A percentile compares a stretch with the other conserved stretches of the same genome.
These are phyloP conservation scores for Sphagnum magellanicum DNA, from an alignment of 228 moss, liverwort and hornwort genomes.

Conservation along the genomic window DNA sequence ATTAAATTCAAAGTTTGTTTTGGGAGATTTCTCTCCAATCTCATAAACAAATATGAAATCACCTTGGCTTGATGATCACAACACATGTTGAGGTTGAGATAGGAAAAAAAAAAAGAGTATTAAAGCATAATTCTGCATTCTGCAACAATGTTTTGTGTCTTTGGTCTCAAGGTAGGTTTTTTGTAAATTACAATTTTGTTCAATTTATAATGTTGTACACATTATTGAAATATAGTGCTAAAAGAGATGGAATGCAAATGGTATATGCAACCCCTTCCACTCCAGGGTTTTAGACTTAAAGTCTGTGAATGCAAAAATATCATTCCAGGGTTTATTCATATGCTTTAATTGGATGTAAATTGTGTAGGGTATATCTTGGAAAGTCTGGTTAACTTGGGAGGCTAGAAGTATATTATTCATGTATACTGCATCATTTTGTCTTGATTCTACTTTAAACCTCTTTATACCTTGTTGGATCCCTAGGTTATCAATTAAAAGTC, in stretches of 20 bases:
- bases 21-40: too few species aligned
- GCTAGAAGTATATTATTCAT: slow-evolving; percentile 51
- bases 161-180: slow-evolving; percentile 30
- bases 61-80: background rate
- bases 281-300: background rate
- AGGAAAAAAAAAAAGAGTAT: slow-evolving; percentile 47
- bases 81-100: slow-evolving; percentile 40
- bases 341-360: background rate
- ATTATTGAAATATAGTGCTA: too few species aligned
- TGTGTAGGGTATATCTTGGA: slow-evolving; percentile 39
- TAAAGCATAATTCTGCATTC: slow-evolving; percentile 43
- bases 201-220: background rate
- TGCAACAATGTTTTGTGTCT: slow-evolving; percentile 38
- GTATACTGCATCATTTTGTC: slow-evolving; percentile 9
- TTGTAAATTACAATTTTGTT: background rate
- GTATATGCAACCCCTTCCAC: background rate
- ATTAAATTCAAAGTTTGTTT: too few species aligned
- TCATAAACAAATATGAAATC: too few species aligned
- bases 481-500: too few species aligned
- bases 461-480: too few species aligned
- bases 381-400: slow-evolving; percentile 48
- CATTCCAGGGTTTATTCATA: background rate
- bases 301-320: background rate
- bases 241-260: too few species aligned
- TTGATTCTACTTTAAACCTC: background rate